Base-by-base conservation (phyloP, 352 stramenopile genomes). In the Nannochloropsis limnetica region DNA sequence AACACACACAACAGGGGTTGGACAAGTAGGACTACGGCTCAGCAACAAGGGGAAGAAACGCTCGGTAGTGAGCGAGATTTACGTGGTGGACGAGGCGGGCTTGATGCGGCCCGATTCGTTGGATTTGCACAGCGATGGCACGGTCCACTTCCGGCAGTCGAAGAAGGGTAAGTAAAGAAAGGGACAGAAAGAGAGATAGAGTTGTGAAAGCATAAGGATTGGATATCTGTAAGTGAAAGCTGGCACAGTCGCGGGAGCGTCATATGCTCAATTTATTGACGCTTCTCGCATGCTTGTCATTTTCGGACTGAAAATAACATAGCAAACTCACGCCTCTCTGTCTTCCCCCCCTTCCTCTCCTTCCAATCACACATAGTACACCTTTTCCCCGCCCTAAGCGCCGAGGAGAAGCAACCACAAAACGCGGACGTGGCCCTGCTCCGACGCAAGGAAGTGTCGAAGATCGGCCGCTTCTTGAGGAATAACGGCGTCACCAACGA, bases 401-500 rank as follows among this genome's bases (percentile, higher is more conserved):
- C 25, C 25, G 61, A 74, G n/a, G 61, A 74, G 3, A 74, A 25
- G 61, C n/a, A 74, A 74, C n/a, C n/a, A 74, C 11, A 29, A 25
- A 74, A 74, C 9, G 61, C 61, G n/a, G 61, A 74, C 20, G 8
- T 74, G n/a, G 61, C 61, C 61, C 25, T 74, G 25, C n/a, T 74
- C 61, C n/a, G 61, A 74, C 61, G 61, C n/a, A 74, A 74, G 61
- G 61, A 74, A 22, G 61, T 74, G 8, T 74, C 61, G 61, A 74
- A 74, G 25, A 22, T 74, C 1, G 61, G 61, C 25, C 61, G 61
- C 9, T 74, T 74, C 25, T 74, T 74, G 61, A 74, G 61, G 61
- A 74, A 28, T 11, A 74, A 74, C 61, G 61, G 61, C n/a, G 25
- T 74, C 8, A 74, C 9, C 61, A 74, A 74, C n/a, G 8, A 22